Evolutionary conservation across 2,329 filamentous ascomycete genomes (phyloP), one percentile per base, ranked within the genome.

Genomic region (Domatiomyces globalis): DNA sequence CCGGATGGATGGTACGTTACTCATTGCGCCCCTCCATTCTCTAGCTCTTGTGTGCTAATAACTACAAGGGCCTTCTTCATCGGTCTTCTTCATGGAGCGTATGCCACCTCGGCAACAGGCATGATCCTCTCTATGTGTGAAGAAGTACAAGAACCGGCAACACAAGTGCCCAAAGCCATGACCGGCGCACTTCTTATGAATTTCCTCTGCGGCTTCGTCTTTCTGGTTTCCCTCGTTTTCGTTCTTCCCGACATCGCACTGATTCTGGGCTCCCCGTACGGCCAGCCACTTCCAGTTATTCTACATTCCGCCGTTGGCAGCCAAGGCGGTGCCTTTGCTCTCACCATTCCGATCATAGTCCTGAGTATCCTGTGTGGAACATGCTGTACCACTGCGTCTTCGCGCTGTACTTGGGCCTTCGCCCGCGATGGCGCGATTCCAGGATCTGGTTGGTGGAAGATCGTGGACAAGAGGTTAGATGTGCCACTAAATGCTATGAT

Each of bases 51-150:
- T 39, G 33, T 39, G 4, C 33, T 39, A 39, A 39, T 3, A 15
- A 15, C 33, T 39, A 39, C 33, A 39, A 33, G 33, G 33, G 81
- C 82, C 3, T 86, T 85, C 69, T 80, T 77, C 63, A 79, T 87
- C 53, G 83, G 83, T 63, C 73, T 87, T 25, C 71, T 86, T 18
- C 83, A 85, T 60, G 83, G 80, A 48, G 83, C 79, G 55, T 86
- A 87, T 62, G 82, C 81, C 45, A 85, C 83, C 12, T 86, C 83
- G 3, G 84, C 82, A 15, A 86, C 83, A 0, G 84, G 84, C 67
- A 87, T 87, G 84, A 83, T 87, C 53, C 83, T 87, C 63, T 84
- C 80, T 56, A 86, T 85, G 83, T 85, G 81, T 60, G 83, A 87
- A 66, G 83, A 86, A 65, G 81, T 85, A 10, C 72, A 76, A 62